phyloP scores from a whole-genome alignment of 805 yeast species.

The Suhomyces sp. region DNA sequence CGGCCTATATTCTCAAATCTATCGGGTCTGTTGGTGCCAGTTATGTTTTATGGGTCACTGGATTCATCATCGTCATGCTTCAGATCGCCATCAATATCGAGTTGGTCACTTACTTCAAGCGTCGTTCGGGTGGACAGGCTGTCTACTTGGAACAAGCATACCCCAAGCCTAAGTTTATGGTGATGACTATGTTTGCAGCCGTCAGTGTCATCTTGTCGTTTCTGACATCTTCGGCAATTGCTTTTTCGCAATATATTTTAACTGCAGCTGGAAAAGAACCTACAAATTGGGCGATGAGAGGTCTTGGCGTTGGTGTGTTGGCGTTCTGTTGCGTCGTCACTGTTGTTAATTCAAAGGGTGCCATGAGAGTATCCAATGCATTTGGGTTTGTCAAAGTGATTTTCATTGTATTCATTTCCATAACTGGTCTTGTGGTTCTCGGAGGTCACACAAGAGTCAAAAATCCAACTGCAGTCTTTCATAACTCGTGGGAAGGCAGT shows the following conservation, averaged over 20 bases:
- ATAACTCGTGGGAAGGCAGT: slow-evolving; percentile 34
- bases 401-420: slow-evolving; percentile 29
- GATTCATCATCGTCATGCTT: slow-evolving; percentile 38
- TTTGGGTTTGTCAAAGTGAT: slow-evolving; percentile 36
- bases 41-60: slow-evolving; percentile 43
- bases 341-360: slow-evolving; percentile 23
- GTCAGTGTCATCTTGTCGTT: slow-evolving; percentile 37
- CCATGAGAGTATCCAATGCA: slow-evolving; percentile 29
- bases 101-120: slow-evolving; percentile 37
- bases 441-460: slow-evolving; percentile 35
- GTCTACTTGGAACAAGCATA: slow-evolving; percentile 39
- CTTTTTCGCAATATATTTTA: slow-evolving; percentile 33
- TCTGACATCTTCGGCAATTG: slow-evolving; percentile 34
- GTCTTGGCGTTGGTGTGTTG: slow-evolving; percentile 32
- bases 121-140: slow-evolving; percentile 38
- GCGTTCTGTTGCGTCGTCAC: slow-evolving; percentile 20
- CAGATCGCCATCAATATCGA: slow-evolving; percentile 40
- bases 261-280: slow-evolving; percentile 29
- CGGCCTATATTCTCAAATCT: slow-evolving; percentile 53
- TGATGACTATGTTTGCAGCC: slow-evolving; percentile 39
- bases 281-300: slow-evolving; percentile 35
- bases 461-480: slow-evolving; percentile 32
- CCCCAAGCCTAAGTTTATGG: slow-evolving; percentile 31
- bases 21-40: slow-evolving; percentile 44
- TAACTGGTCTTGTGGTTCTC: slow-evolving; percentile 35